Conservation (phyloP, 1,284 basidiomycete species). For the Mycena sp. region DNA sequence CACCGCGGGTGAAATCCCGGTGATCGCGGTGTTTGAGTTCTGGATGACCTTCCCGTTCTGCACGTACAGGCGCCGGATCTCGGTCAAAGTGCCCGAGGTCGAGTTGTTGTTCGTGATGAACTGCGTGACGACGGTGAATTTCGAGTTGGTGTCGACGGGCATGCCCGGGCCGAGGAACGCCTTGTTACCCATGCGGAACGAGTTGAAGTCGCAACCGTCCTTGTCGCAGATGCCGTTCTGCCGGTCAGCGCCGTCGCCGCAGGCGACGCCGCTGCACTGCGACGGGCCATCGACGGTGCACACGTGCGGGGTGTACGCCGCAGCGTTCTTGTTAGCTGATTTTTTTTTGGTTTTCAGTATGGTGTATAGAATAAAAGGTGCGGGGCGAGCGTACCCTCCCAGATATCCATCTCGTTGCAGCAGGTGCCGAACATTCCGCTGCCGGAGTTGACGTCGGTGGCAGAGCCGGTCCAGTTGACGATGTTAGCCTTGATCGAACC, state of each 20-base stretch:
- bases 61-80: constrained; percentile 64
- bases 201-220: constrained; percentile 63
- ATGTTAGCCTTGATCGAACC: constrained; percentile 53
- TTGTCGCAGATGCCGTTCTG: constrained; percentile 55
- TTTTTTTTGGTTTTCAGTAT: background rate
- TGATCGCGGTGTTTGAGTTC: constrained; percentile 56
- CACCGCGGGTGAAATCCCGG: background rate
- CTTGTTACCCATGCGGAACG: constrained; percentile 58
- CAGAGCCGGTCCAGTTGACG: constrained; percentile 49
- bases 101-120: constrained; percentile 60
- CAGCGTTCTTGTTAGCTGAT: constrained; percentile 30
- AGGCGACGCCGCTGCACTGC: constrained; percentile 46
- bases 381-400: constrained; percentile 43
- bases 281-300: constrained; percentile 34
- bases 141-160: constrained; percentile 29
- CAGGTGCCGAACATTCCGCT: constrained; percentile 55
- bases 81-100: constrained; percentile 52
- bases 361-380: background rate
- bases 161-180: constrained; percentile 58
- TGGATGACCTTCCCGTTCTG: constrained; percentile 61
- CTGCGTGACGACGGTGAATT: constrained; percentile 66
- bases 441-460: constrained; percentile 55
- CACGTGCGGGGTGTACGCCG: constrained; percentile 28
- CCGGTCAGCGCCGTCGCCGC: constrained; percentile 47
- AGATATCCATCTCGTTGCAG: constrained; percentile 67